Conservation (phyloP, 23 red algal genomes). For the Gracilaria domingensis region DNA sequence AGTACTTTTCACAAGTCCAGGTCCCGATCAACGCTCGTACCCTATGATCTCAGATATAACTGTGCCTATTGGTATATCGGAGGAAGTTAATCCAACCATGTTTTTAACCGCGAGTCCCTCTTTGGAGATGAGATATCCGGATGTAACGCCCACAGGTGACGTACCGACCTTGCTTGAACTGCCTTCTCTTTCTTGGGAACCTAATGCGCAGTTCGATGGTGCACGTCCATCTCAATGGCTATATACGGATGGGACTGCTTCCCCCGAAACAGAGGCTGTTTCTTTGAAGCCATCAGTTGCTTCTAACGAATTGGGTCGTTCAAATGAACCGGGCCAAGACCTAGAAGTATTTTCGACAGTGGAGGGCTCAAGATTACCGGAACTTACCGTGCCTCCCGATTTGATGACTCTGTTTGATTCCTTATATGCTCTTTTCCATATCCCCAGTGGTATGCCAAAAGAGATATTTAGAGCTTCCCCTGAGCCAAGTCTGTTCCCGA, state of each 20-base stretch:
- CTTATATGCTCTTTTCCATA: background rate
- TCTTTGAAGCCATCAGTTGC: background rate
- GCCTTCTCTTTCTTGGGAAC: background rate
- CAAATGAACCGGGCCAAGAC: background rate
- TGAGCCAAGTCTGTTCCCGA: conserved; percentile 4
- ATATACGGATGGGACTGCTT: background rate
- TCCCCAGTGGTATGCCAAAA: background rate
- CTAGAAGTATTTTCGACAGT: background rate
- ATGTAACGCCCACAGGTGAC: background rate
- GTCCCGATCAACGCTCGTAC: background rate
- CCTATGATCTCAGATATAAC: background rate
- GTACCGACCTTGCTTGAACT: background rate
- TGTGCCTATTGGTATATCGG: background rate
- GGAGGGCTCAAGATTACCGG: background rate
- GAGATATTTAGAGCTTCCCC: background rate
- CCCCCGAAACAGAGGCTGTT: background rate
- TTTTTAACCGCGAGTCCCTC: background rate
- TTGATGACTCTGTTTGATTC: conserved; percentile 2
- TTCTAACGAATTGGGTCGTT: too few relatives aligned
- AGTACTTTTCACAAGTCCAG: background rate
- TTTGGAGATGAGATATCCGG: background rate
- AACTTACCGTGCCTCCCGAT: background rate
- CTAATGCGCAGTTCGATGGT: background rate
- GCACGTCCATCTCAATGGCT: background rate
- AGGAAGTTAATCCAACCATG: background rate